Evolutionary conservation across 495 filamentous ascomycete genomes (phyloP).

Genomic region (Podospora sp.): DNA sequence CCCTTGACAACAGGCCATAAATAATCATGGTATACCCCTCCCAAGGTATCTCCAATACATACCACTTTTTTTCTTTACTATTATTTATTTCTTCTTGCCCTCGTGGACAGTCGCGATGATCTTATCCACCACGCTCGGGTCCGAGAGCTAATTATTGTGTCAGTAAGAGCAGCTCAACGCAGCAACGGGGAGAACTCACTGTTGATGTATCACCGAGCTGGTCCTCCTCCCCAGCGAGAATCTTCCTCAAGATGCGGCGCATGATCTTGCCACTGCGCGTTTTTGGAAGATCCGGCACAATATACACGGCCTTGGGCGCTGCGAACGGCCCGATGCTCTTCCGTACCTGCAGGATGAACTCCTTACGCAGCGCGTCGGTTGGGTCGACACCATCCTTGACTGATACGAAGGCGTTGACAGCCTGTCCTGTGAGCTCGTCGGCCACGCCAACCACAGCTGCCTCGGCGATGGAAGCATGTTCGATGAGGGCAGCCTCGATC

Average conservation of each 20-base stretch:
- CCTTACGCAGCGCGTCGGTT: slow-evolving; percentile 84
- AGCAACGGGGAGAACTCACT: slow-evolving; percentile 54
- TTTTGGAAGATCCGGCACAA: slow-evolving; percentile 93
- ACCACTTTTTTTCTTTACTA: neutral
- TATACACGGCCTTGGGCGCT: slow-evolving; percentile 88
- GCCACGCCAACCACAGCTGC: slow-evolving; percentile 92
- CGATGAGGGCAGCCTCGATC: slow-evolving; percentile 94
- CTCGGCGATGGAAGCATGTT: slow-evolving; percentile 87
- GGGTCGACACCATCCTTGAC: slow-evolving; percentile 85
- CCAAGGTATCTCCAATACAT: slow-evolving; percentile 2
- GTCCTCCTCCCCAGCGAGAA: slow-evolving; percentile 94
- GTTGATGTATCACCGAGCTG: slow-evolving; percentile 92
- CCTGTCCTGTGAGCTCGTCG: slow-evolving; percentile 94
- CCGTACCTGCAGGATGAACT: slow-evolving; percentile 89
- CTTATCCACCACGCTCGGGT: slow-evolving; percentile 84
- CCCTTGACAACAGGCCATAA: slow-evolving; percentile 1
- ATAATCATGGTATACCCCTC: slow-evolving; percentile 12
- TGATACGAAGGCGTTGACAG: slow-evolving; percentile 94
- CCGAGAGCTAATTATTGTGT: slow-evolving; percentile 69
- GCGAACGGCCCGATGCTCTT: slow-evolving; percentile 98
- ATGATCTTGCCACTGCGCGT: slow-evolving; percentile 98
- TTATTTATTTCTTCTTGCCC: slow-evolving; percentile 50
- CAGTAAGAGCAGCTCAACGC: slow-evolving; percentile 29
- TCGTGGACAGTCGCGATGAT: slow-evolving; percentile 82
- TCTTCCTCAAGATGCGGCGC: slow-evolving; percentile 95